Conservation (phyloP, 345 rosid species). For the sweet orange (Citrus sinensis) region DVS_A1.0 CM039166.1:19778501-19779000, state of each 20-base stretch:
- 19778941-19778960: not conserved
- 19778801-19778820: not conserved
- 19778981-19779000: not conserved
- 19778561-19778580: constrained; percentile 39
- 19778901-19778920: not conserved
- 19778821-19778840: not conserved
- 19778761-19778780: not conserved
- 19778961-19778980: not conserved
- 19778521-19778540: not conserved
- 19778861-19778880: not conserved
- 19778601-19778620: not conserved
- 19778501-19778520: constrained; percentile 17
- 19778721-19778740: not conserved
- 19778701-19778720: not conserved
- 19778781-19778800: not conserved
- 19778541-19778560: constrained; percentile 30
- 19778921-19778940: constrained; percentile 1
- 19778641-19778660: too few relatives aligned
- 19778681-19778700: too few relatives aligned
- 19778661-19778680: too few relatives aligned
- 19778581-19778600: not conserved
- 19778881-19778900: not conserved
- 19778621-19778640: not conserved
- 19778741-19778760: not conserved
- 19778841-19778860: not conserved